Conservation (phyloP, 2,329 filamentous ascomycete species). For the Alternaria sp. region DNA sequence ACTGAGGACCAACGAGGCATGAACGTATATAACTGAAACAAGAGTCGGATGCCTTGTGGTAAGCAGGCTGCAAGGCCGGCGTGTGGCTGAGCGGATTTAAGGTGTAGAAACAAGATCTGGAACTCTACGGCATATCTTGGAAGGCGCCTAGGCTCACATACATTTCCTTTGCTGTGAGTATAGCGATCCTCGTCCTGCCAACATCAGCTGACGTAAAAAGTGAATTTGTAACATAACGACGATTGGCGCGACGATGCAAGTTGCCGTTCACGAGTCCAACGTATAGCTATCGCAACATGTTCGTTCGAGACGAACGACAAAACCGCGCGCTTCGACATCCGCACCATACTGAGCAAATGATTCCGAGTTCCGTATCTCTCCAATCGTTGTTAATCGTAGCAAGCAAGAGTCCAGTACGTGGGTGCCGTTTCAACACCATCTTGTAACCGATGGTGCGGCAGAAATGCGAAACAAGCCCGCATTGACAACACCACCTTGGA, state of each 20-base stretch:
- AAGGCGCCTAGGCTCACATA: not conserved
- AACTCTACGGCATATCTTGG: slow-evolving; percentile 2
- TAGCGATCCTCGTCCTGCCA: not conserved
- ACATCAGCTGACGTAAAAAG: not conserved
- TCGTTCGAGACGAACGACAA: slow-evolving; percentile 1
- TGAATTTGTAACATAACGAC: not conserved
- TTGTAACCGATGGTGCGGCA: slow-evolving; percentile 31
- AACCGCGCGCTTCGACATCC: not conserved
- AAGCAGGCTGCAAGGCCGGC: not conserved
- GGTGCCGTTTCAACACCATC: slow-evolving; percentile 23
- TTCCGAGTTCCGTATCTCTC: not conserved
- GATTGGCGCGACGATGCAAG: slow-evolving; percentile 5
- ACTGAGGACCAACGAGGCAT: not conserved
- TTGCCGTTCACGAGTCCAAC: not conserved
- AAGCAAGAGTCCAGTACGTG: slow-evolving; percentile 1
- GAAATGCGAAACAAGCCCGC: slow-evolving; percentile 23
- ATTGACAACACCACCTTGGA: slow-evolving; percentile 15
- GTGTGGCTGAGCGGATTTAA: not conserved
- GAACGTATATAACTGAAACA: slow-evolving; percentile 6
- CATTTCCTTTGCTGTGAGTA: not conserved
- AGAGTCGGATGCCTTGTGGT: not conserved
- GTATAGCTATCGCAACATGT: slow-evolving; percentile 1
- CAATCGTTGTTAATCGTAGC: not conserved
- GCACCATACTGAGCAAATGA: not conserved
- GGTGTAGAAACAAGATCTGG: slow-evolving; percentile 5